Percentiles rank a stretch among this genome's conserved stretches.
phyloP scores from a whole-genome alignment of 2,329 filamentous ascomycete genomes.

The Mollisia scopiformis region DNA sequence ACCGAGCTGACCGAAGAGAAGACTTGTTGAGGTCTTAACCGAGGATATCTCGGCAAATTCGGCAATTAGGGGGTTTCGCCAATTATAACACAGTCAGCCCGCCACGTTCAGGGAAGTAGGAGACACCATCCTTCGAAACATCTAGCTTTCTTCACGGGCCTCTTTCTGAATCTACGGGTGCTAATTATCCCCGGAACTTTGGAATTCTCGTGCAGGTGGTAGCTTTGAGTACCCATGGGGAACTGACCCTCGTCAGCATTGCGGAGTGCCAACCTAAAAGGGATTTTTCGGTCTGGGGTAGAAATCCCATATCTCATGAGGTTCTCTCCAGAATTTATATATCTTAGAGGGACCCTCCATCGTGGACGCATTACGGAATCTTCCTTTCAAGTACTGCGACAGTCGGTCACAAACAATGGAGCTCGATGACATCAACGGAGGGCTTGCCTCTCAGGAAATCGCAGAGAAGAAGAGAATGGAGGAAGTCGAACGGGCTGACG shows the following conservation, averaged over 20 bases:
- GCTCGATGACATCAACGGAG: slow-evolving; percentile 12
- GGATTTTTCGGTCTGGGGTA: neutral
- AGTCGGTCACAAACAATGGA: slow-evolving; percentile 14
- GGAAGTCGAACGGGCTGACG: slow-evolving; percentile 15
- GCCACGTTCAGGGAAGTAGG: neutral
- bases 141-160: neutral
- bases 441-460: slow-evolving; percentile 3
- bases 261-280: neutral
- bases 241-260: neutral
- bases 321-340: too few relatives aligned
- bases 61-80: neutral
- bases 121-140: neutral
- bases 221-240: neutral
- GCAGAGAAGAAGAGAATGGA: slow-evolving; percentile 7
- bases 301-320: neutral
- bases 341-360: too few relatives aligned
- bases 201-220: neutral
- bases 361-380: too few relatives aligned
- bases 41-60: neutral
- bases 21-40: too few relatives aligned
- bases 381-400: neutral
- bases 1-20: neutral
- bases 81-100: neutral
- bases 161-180: neutral
- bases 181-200: neutral